Evolutionary conservation across 768 basidiomycete genomes (phyloP).

Genomic region (Chalciporus chontae): DNA sequence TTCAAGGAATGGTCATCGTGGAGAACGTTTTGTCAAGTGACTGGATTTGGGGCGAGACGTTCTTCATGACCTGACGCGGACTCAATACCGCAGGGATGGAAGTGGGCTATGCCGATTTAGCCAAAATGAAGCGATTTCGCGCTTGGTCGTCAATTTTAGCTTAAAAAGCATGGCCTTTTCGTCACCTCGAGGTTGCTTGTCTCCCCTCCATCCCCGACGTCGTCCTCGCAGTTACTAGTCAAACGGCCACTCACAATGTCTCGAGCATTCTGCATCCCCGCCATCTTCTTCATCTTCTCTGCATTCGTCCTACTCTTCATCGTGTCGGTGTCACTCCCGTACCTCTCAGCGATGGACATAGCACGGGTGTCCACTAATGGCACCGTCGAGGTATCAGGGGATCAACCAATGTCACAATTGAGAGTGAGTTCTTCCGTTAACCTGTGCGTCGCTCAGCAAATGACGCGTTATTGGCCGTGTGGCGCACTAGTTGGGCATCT

Average conservation of each 20-base stretch:
- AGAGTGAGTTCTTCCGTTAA: conserved; percentile 43
- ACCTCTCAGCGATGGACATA: conserved; percentile 63
- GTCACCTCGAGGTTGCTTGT: conserved; percentile 2
- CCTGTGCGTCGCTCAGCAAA: neutral
- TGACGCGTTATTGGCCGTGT: conserved; percentile 7
- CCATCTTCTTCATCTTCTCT: conserved; percentile 49
- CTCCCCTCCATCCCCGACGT: conserved; percentile 4
- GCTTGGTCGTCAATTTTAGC: conserved; percentile 7
- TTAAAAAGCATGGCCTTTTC: conserved; percentile 13
- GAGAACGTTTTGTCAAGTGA: no score
- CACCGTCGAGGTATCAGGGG: conserved; percentile 22
- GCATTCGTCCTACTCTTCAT: conserved; percentile 68
- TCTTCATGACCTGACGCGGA: no score
- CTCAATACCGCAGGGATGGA: no score
- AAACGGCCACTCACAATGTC: conserved; percentile 29
- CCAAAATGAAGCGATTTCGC: neutral
- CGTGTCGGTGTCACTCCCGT: conserved; percentile 69
- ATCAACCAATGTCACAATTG: conserved; percentile 38
- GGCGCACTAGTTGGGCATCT: conserved; percentile 59
- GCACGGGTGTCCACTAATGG: conserved; percentile 50
- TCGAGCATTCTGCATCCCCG: conserved; percentile 60
- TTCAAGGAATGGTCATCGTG: no score
- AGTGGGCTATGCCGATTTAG: neutral
- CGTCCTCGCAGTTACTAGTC: conserved; percentile 1
- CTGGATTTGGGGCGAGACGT: no score